Evolutionary conservation across 257 asterid genomes (phyloP), one percentile per base, ranked within the genome.

Genomic region (Gentiana dahurica): DNA sequence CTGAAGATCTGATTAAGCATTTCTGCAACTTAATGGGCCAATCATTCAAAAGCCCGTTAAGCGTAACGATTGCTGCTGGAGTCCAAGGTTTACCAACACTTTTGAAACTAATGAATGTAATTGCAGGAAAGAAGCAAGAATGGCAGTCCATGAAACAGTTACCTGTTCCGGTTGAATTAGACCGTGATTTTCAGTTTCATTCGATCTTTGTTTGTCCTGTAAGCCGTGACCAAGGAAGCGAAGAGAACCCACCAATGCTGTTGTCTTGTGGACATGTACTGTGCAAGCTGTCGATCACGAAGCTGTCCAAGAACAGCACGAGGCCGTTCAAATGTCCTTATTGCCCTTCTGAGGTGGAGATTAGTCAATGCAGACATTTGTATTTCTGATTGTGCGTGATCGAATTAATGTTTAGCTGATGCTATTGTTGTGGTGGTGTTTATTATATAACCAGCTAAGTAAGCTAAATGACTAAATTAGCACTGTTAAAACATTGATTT

Each of bases 321-420:
- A 70, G 95, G 74, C 93, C 86, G 1, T 87, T 91, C 81, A 87
- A 87, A 77, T 91, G 97, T 71, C 96, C 97, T 2, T 87, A 87
- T 62, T 91, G 97, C 61, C 98, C 97, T 0, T 62, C 84, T 3
- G 95, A 81, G 68, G 95, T 87, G 47, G 87, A 81, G 72, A 86
- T 85, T 52, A 92, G 83, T 76, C 92, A 82, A 79, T 91, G 96
- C 60, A 79, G 72, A 81, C 94, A 78, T 66, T 76, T 91, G 74
- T 46, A 74, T 77, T 67, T 91, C 77, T 90, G 75, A 80, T 73
- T 24, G 24, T 24, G 38, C 55, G 45, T 41, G 54, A 37, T 60
- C 36, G 53, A 53, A 59, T 33, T 12, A 63, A 36, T 2, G 46
- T 24, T 24, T 24, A 24, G 24, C 24, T 24, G 24, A 24, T 45